phyloP scores from a whole-genome alignment of 2,329 filamentous ascomycete species.

The Penicillium sp. region DNA sequence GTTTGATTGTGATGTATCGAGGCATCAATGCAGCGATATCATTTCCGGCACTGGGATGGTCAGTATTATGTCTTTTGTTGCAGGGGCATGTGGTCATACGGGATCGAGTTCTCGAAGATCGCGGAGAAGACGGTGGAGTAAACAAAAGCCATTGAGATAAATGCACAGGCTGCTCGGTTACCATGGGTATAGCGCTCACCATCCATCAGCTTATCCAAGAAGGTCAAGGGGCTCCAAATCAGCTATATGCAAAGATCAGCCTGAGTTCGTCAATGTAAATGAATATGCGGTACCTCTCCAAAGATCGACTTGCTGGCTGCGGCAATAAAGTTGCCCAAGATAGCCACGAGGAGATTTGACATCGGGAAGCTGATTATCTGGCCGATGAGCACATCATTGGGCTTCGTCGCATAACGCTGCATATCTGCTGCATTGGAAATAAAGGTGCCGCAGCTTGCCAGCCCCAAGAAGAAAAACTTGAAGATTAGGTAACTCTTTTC shows the following conservation, averaged over 20 bases:
- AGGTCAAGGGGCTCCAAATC: constrained; percentile 38
- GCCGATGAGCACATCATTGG: constrained; percentile 43
- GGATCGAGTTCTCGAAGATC: background rate
- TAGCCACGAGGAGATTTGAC: constrained; percentile 38
- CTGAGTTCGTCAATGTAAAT: background rate
- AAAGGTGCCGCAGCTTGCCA: constrained; percentile 22
- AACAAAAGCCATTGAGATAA: constrained; percentile 43
- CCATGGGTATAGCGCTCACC: constrained; percentile 34
- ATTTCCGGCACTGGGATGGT: constrained; percentile 29
- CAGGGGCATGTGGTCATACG: background rate
- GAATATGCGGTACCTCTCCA: constrained; percentile 20
- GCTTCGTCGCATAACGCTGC: constrained; percentile 44
- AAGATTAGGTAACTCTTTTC: constrained; percentile 40
- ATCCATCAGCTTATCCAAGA: constrained; percentile 38
- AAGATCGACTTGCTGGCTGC: constrained; percentile 32
- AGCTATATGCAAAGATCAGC: constrained; percentile 14
- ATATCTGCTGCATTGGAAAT: constrained; percentile 46
- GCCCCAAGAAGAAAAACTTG: constrained; percentile 39
- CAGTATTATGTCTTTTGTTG: background rate
- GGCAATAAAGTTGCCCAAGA: constrained; percentile 44
- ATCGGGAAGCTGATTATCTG: constrained; percentile 46
- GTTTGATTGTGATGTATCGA: constrained; percentile 41
- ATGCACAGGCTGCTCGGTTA: constrained; percentile 42
- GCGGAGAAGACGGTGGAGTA: constrained; percentile 47
- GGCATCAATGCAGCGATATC: constrained; percentile 41